These are phyloP conservation scores for Vigna unguiculata DNA, from an alignment of 306 rosid genomes.

Conservation along the genomic window DNA sequence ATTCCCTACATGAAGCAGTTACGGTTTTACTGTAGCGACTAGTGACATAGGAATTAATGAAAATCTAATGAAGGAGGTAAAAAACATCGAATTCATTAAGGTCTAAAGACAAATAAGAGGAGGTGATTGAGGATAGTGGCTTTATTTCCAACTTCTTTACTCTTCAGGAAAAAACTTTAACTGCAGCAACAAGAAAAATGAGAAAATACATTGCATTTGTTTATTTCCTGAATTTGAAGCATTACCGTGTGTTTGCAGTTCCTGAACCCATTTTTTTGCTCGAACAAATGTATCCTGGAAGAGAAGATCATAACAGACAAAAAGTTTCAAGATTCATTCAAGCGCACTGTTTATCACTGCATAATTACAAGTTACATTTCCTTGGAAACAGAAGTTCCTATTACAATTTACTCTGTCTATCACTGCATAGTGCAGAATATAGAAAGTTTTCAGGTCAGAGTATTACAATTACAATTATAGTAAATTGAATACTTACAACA, in stretches of 20 bases:
- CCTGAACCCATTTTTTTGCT: slow-evolving; percentile 94
- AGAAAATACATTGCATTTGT: neutral
- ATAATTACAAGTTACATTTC: neutral
- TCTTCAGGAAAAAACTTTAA: neutral
- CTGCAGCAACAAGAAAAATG: slow-evolving; percentile 2
- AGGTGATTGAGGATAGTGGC: slow-evolving; percentile 1
- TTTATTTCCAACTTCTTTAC: slow-evolving; percentile 1
- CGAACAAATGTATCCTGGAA: slow-evolving; percentile 78
- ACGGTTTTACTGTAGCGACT: slow-evolving; percentile 4
- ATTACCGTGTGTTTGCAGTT: slow-evolving; percentile 82
- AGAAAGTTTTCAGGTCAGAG: neutral
- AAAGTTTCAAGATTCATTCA: slow-evolving; percentile 21
- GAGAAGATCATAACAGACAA: slow-evolving; percentile 5
- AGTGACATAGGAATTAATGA: neutral
- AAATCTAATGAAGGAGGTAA: slow-evolving; percentile 16
- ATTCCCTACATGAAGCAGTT: slow-evolving; percentile 58
- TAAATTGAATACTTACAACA: slow-evolving; percentile 51
- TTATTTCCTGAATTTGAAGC: slow-evolving; percentile 8
- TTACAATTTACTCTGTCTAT: neutral
- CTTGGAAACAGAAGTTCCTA: neutral
- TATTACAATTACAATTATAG: neutral
- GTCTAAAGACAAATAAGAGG: neutral
- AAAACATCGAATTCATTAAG: slow-evolving; percentile 10
- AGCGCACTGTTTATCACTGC: too few species aligned
- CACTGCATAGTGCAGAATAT: neutral